Evolutionary conservation across 129 eudicot genomes (phyloP).

Genomic region (Lactuca sativa): DNA sequence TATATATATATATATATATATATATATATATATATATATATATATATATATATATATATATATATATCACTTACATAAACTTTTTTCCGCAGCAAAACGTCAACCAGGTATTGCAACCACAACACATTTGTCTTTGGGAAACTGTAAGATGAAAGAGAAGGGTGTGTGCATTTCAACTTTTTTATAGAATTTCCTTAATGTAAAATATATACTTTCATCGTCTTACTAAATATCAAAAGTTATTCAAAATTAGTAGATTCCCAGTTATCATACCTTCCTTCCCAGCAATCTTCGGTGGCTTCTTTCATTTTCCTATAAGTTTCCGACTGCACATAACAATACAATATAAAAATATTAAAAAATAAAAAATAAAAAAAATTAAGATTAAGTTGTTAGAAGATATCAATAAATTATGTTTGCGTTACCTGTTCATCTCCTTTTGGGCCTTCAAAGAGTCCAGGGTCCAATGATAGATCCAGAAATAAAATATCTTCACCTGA

Average conservation of each 20-base stretch:
- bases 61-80: conserved; percentile 54
- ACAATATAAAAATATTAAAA: conserved; percentile 3
- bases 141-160: conserved; percentile 46
- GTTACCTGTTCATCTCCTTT: conserved; percentile 93
- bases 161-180: background rate
- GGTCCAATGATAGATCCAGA: conserved; percentile 82
- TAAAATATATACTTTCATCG: background rate
- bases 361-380: background rate
- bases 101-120: conserved; percentile 94
- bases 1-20: too few relatives aligned
- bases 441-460: conserved; percentile 85
- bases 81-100: conserved; percentile 78
- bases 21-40: too few relatives aligned
- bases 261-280: conserved; percentile 58
- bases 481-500: conserved; percentile 90
- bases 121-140: conserved; percentile 92
- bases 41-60: too few relatives aligned
- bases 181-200: background rate
- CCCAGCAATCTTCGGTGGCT: conserved; percentile 83
- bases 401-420: background rate
- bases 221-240: background rate
- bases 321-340: conserved; percentile 57
- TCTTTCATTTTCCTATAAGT: conserved; percentile 84
- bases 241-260: conserved; percentile 1
- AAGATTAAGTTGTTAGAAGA: background rate